Base-by-base conservation (phyloP, 2,329 filamentous ascomycete species). In the Parascedosporium putredinis region DNA sequence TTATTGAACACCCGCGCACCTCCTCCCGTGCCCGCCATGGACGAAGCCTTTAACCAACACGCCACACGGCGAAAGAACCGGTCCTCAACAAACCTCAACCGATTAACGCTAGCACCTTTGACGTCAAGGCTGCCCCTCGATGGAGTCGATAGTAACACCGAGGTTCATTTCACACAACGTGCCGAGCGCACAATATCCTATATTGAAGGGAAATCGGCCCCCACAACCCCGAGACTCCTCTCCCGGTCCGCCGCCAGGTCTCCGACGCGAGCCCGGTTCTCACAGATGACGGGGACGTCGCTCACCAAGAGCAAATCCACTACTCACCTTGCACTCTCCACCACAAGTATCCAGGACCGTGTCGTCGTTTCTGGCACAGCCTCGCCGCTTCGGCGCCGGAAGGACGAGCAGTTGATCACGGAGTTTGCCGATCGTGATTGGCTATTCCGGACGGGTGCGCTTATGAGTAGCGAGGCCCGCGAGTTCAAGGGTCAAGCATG, bases 401-500 rank as follows among this genome's bases (percentile, higher is more conserved):
- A 31, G 18, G 50, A 53, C 52, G 56, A 43, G 52, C 55, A 31
- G 50, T 53, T 44, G 56, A 55, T 42, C 50, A 54, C 33, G 51
- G 18, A 59, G 29, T 68, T 74, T 53, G 64, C 64, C 33, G 74
- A 81, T 56, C 77, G 75, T 51, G 81, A 84, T 63, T 86, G 82
- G 81, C 66, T 86, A 43, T 68, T 83, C 22, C 73, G 81, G 25
- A 75, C 80, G 1, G 81, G 81, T 44, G 79, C 79, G 5, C 60
- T 82, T 44, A 75, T 86, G 56, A 76, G 76, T 51, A 74, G 73
- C 47, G 78, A 81, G 59, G 71, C 80, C 16, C 70, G 81, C 51
- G 82, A 86, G 59, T 81, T 70, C 58, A 85, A 85, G 63, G 83
- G 83, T 12, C 81, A 86, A 62, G 67, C 75, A 12, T 86, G 83